Percentiles rank a stretch among this genome's conserved stretches.
Evolutionary conservation across 106 monocot species (phyloP).

Genomic region (Phalaenopsis aphrodite): DNA sequence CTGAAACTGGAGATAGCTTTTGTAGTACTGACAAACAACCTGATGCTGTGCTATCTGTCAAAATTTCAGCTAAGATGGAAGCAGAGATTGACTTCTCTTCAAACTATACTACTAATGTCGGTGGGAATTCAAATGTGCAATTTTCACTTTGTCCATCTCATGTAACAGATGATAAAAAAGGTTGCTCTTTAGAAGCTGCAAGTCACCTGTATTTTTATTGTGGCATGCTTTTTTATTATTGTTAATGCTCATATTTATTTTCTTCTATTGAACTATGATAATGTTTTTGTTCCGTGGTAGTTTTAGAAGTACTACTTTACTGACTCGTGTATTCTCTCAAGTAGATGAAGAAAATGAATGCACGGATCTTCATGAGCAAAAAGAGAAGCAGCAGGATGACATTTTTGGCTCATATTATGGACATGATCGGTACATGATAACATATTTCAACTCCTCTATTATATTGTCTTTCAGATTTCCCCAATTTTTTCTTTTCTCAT

Average conservation of each 20-base stretch:
- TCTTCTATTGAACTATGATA: background rate
- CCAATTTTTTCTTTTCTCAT: background rate
- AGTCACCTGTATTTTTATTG: background rate
- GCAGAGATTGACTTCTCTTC: background rate
- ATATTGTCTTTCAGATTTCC: background rate
- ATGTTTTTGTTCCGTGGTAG: background rate
- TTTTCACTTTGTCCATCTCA: constrained; percentile 11
- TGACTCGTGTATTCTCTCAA: constrained; percentile 5
- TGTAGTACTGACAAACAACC: constrained; percentile 7
- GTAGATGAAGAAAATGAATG: constrained; percentile 15
- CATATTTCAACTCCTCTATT: background rate
- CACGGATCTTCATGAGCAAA: constrained; percentile 15
- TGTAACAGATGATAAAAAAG: constrained; percentile 11
- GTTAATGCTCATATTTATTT: background rate
- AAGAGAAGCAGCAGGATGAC: constrained; percentile 10
- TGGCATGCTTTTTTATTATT: background rate
- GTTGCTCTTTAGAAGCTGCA: constrained; percentile 15
- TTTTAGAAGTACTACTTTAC: background rate
- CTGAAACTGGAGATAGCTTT: background rate
- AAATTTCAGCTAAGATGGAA: constrained; percentile 3
- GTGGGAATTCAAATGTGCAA: constrained; percentile 3
- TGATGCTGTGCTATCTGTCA: background rate
- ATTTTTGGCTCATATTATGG: background rate
- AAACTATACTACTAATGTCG: constrained; percentile 2
- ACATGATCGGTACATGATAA: background rate